These are phyloP conservation scores for Iris pallida DNA, from an alignment of 116 monocot species.

Conservation along the genomic window DNA sequence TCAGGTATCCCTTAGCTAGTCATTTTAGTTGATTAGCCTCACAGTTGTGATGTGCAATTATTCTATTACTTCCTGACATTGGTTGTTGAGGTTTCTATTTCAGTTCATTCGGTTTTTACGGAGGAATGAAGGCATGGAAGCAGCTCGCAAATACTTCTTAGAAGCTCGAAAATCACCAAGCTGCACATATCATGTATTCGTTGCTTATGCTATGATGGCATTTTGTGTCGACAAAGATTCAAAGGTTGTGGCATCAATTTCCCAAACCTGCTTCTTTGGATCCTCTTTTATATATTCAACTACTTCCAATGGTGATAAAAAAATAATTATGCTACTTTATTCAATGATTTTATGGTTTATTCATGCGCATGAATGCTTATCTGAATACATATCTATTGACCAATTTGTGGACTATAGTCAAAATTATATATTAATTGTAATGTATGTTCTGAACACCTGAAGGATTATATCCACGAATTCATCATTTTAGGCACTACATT, in stretches of 20 bases:
- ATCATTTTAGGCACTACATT: no score
- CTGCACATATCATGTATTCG: slow-evolving; percentile 93
- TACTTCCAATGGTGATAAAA: no score
- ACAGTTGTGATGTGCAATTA: neutral
- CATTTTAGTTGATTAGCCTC: slow-evolving; percentile 1
- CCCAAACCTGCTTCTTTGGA: no score
- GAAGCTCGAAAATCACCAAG: slow-evolving; percentile 78
- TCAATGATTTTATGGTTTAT: no score
- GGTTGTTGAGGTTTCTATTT: slow-evolving; percentile 17
- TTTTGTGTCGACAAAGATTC: slow-evolving; percentile 95
- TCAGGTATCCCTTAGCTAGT: slow-evolving; percentile 44
- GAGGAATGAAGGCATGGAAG: slow-evolving; percentile 96
- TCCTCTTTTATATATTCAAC: no score
- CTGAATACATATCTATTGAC: no score
- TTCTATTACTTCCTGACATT: neutral
- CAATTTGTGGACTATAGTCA: no score
- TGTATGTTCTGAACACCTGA: no score
- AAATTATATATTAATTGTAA: no score
- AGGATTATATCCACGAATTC: no score
- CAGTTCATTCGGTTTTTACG: slow-evolving; percentile 89
- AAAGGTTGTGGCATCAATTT: slow-evolving; percentile 43
- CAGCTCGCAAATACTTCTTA: slow-evolving; percentile 86
- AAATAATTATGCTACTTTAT: no score
- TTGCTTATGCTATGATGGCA: slow-evolving; percentile 91
- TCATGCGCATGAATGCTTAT: no score